phyloP scores from a whole-genome alignment of 2,329 filamentous ascomycete species.

The Akanthomyces dipterigenus region DNA sequence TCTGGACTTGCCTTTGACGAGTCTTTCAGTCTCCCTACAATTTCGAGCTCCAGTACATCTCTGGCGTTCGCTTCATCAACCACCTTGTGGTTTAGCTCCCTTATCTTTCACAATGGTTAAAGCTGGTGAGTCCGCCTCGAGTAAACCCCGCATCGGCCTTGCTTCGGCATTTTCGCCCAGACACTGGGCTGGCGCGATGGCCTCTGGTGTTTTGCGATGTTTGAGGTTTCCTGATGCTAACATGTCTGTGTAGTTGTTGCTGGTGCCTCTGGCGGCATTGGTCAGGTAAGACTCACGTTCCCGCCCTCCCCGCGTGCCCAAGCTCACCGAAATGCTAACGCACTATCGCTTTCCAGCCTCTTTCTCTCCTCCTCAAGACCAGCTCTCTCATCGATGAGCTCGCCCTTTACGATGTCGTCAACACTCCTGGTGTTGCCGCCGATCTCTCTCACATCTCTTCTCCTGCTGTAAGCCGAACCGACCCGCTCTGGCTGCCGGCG shows the following conservation, averaged over 20 bases:
- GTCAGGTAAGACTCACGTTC: constrained; percentile 60
- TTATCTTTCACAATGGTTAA: constrained; percentile 39
- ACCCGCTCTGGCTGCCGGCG: constrained; percentile 11
- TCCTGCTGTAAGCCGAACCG: constrained; percentile 54
- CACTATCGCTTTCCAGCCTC: constrained; percentile 52
- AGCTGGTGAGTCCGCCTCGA: constrained; percentile 42
- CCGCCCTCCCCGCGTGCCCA: neutral
- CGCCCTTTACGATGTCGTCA: constrained; percentile 97
- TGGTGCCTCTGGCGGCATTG: constrained; percentile 96
- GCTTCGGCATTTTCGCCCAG: neutral
- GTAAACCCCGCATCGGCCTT: constrained; percentile 14
- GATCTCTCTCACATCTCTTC: constrained; percentile 98
- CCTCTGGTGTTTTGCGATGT: neutral
- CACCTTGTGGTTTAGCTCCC: constrained; percentile 1
- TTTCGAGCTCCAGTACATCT: neutral
- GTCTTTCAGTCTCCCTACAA: neutral
- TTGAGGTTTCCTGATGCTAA: constrained; percentile 8
- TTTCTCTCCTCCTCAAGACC: constrained; percentile 93
- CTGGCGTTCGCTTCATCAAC: neutral
- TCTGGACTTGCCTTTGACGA: neutral
- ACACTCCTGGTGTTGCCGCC: constrained; percentile 91
- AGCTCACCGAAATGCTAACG: constrained; percentile 15
- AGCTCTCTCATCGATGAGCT: constrained; percentile 85
- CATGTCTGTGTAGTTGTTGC: constrained; percentile 58
- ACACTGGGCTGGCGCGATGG: neutral